Evolutionary conservation across 768 basidiomycete genomes (phyloP), one percentile per base, ranked within the genome.

Genomic region (Favolaschia claudopus): DNA sequence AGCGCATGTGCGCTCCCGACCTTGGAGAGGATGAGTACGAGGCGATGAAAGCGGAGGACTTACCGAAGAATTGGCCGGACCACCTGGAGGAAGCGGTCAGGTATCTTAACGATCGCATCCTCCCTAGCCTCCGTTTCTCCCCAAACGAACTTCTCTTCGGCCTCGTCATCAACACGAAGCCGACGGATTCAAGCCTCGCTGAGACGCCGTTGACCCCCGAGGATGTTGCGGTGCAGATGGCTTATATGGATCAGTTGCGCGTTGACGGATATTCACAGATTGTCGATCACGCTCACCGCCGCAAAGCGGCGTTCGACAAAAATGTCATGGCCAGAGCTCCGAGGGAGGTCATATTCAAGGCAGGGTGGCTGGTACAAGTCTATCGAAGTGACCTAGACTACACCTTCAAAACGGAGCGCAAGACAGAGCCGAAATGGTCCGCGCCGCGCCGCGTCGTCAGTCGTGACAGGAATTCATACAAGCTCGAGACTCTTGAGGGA

Each of bases 351-450:
- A 29, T 57, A n/a, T 74, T 72, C 47, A 24, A 53, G 3, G 14
- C 20, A 1, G 65, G 66, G 0, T 57, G 69, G 15, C 61, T 72
- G 9, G 63, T 69, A 15, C 69, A 74, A 15, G 32, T 24, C 13
- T 48, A 48, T 17, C 34, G 37, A 14, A 48, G 33, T 22, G 47
- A 34, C 32, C 37, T 22, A 22, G 47, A 57, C 29, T 39, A 32
- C 25, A 65, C 63, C 19, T 46, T 61, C 45, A 54, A 50, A 13
- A 36, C 34, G 14, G 55, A 50, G 12, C 45, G 55, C 28, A 75
- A 75, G 34, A 51, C 72, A n/a, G 31, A 63, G 17, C 69, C 70
- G 13, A 67, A 61, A 29, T 73, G 72, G 73, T 73, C 70, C 3
- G 45, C 62, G n/a, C 72, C 70, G 6, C 14, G 59, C 9, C 27